phyloP scores from a whole-genome alignment of 2,329 filamentous ascomycete genomes.

The Colletotrichum tropicicola region DNA sequence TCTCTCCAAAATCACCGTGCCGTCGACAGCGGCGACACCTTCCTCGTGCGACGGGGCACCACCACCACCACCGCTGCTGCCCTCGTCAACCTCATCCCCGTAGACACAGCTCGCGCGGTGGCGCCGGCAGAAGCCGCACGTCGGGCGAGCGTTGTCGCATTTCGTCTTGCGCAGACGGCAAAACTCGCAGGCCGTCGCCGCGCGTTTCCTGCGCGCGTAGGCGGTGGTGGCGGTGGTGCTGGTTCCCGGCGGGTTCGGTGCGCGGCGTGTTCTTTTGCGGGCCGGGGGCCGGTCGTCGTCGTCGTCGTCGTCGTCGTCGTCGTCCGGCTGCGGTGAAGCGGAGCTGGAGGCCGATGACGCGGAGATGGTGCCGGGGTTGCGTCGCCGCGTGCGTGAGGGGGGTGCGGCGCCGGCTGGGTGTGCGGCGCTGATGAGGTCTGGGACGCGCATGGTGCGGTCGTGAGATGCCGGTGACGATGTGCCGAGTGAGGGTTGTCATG shows the following conservation, averaged over 20 bases:
- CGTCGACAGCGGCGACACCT: background rate
- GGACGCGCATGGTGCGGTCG: slow-evolving; percentile 1
- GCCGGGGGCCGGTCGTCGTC: background rate
- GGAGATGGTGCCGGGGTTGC: background rate
- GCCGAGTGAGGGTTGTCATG: no score
- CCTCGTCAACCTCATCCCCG: background rate
- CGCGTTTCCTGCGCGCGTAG: slow-evolving; percentile 9
- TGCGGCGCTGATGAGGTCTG: background rate
- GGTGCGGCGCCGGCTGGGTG: background rate
- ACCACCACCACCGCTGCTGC: no score
- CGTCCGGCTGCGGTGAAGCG: background rate
- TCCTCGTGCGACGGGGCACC: background rate
- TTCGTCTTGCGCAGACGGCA: slow-evolving; percentile 24
- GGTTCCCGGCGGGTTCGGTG: background rate
- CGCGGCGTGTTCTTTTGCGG: background rate
- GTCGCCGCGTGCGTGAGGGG: background rate
- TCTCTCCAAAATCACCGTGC: background rate
- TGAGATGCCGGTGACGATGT: no score
- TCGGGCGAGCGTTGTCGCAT: background rate
- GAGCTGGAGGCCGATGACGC: background rate
- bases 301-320: background rate
- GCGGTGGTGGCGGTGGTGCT: background rate
- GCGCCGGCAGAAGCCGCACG: slow-evolving; percentile 19
- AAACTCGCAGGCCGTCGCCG: slow-evolving; percentile 18
- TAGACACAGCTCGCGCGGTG: slow-evolving; percentile 20